Conservation (phyloP, 2,329 filamentous ascomycete species). For the Aspergillus intermedius region DNA sequence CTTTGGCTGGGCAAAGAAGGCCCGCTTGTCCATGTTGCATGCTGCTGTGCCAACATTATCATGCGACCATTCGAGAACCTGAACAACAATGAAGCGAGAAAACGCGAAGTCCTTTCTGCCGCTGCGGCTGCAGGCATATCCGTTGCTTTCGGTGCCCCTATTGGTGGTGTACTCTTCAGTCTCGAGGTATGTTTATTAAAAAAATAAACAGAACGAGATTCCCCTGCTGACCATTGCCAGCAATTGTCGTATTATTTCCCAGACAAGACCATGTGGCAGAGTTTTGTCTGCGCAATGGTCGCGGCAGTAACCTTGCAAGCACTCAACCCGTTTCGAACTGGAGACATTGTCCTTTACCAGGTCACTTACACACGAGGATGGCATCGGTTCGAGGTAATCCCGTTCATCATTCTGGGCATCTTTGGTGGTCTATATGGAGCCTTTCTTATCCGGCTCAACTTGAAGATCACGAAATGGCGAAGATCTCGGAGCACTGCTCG, state of each 20-base stretch:
- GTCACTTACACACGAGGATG: constrained; percentile 86
- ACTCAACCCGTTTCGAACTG: constrained; percentile 88
- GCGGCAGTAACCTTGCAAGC: constrained; percentile 89
- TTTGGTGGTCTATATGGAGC: constrained; percentile 91
- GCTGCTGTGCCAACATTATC: constrained; percentile 89
- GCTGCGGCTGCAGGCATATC: constrained; percentile 89
- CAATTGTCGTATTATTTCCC: constrained; percentile 97
- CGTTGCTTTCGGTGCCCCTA: constrained; percentile 87
- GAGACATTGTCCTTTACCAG: constrained; percentile 92
- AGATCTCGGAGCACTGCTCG: constrained; percentile 62
- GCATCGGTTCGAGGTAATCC: constrained; percentile 90
- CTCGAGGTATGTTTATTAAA: constrained; percentile 61
- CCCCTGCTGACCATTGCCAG: constrained; percentile 34
- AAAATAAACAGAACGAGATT: constrained; percentile 5
- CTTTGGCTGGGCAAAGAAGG: constrained; percentile 98
- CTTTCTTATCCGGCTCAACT: constrained; percentile 90
- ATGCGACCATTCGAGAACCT: constrained; percentile 81
- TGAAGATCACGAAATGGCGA: constrained; percentile 76
- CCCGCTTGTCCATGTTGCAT: constrained; percentile 89
- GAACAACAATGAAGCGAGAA: constrained; percentile 85
- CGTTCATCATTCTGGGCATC: constrained; percentile 79
- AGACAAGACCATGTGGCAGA: constrained; percentile 99
- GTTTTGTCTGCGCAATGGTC: constrained; percentile 98
- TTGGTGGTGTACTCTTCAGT: constrained; percentile 90
- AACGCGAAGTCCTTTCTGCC: constrained; percentile 86